Base-by-base conservation (phyloP, 2,329 filamentous ascomycete genomes). In the Aureobasidium sp. region DNA sequence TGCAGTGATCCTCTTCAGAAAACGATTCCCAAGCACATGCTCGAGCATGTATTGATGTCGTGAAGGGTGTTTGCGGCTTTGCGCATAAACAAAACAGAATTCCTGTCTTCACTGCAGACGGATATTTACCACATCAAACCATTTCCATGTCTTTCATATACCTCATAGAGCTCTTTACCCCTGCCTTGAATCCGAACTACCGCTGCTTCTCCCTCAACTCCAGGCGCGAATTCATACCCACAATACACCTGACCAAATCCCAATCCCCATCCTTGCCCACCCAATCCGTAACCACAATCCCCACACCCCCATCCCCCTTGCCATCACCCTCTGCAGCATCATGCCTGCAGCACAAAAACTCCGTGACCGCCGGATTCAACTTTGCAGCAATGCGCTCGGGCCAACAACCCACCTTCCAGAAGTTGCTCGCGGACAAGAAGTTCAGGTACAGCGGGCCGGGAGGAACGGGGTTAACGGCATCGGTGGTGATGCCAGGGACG, bases 241-340 rank as follows among this genome's bases (percentile, higher is more conserved):
- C 86, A 67, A 96, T 87, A 73, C 89, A 89, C 64, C 86, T 83
- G 37, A 95, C 84, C 59, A 97, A 74, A 75, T 96, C 91, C 93
- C 93, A 99, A 74, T 97, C 88, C 0, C 87, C 91, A 64, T 86
- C 81, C 63, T 85, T 78, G 2, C 94, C 94, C 54, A 96, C 92
- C 89, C 89, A 96, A 74, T 99, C 94, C 63, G 88, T 94, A 27
- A 97, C 87, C 46, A 97, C 85, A 62, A 97, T 84, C 4, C 94
- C 94, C 1, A 92, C 95, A 6, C 84, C 82, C 29, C 88, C 91
- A 64, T 72, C 69, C 43, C 69, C 72, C 33, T 65, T 61, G 9
- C 69, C 8, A 4, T 45, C 40, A 15, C 42, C 54, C 50, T 67
- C 64, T 65, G 33, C 68, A 68, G 63, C 74, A 63, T 74, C 74